Evolutionary conservation across 2,329 filamentous ascomycete genomes (phyloP).

Genomic region (Fusarium irregulare): DNA sequence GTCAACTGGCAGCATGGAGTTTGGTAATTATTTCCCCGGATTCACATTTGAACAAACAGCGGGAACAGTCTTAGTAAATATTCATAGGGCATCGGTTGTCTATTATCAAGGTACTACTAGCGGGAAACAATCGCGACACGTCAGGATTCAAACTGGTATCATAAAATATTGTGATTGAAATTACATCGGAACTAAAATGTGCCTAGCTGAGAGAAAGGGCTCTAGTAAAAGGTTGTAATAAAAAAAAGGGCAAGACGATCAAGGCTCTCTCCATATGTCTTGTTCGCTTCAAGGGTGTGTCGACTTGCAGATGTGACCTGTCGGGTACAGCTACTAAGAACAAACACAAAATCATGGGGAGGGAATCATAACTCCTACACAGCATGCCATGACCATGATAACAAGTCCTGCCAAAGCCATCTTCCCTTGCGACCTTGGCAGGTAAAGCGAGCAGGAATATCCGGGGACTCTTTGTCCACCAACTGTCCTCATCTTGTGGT

Average conservation of each 20-base stretch:
- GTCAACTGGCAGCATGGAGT: slow-evolving; percentile 43
- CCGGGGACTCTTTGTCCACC: slow-evolving; percentile 44
- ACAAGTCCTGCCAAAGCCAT: slow-evolving; percentile 30
- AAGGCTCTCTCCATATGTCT: slow-evolving; percentile 49
- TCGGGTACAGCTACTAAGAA: slow-evolving; percentile 39
- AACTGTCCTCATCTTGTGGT: slow-evolving; percentile 44
- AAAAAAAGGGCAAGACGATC: slow-evolving; percentile 55
- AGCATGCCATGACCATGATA: slow-evolving; percentile 40
- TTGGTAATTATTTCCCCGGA: slow-evolving; percentile 20
- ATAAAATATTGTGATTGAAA: slow-evolving; percentile 55
- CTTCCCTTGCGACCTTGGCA: slow-evolving; percentile 22
- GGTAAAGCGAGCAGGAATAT: slow-evolving; percentile 46
- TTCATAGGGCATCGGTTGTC: neutral
- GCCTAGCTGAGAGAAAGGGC: slow-evolving; percentile 51
- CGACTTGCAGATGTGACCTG: slow-evolving; percentile 40
- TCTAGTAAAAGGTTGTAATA: slow-evolving; percentile 49
- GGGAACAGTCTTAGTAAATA: slow-evolving; percentile 2
- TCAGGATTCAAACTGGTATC: slow-evolving; percentile 56
- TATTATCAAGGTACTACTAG: slow-evolving; percentile 1
- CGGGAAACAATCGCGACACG: slow-evolving; percentile 35
- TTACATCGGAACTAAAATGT: slow-evolving; percentile 61
- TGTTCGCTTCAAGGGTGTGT: slow-evolving; percentile 41
- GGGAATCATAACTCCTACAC: slow-evolving; percentile 46
- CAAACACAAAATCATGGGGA: slow-evolving; percentile 40
- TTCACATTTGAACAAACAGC: slow-evolving; percentile 6